phyloP scores from a whole-genome alignment of 371 early-diverging fungal genomes.

The Mucor indicus region DNA sequence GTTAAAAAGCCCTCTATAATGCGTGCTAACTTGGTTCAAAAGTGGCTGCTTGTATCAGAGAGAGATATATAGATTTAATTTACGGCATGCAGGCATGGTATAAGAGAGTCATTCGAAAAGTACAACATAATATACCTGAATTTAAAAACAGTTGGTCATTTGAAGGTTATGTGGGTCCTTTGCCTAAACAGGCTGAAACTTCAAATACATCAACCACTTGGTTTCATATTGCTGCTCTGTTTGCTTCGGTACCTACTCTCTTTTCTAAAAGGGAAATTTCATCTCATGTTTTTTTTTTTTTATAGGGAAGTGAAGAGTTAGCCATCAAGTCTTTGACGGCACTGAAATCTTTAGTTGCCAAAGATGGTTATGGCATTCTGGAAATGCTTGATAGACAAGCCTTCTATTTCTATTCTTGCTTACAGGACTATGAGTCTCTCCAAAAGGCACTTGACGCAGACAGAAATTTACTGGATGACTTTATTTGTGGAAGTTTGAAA shows the following conservation, averaged over 20 bases:
- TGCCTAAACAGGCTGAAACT: background rate
- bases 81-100: slow-evolving; percentile 43
- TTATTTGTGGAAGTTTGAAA: slow-evolving; percentile 16
- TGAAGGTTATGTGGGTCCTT: slow-evolving; percentile 29
- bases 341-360: slow-evolving; percentile 2
- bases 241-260: slow-evolving; percentile 24
- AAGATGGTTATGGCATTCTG: slow-evolving; percentile 27
- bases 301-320: slow-evolving; percentile 30
- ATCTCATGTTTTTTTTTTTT: background rate
- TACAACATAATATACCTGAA: slow-evolving; percentile 5
- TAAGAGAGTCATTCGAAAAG: slow-evolving; percentile 20
- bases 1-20: background rate
- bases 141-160: slow-evolving; percentile 27
- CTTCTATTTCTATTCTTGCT: slow-evolving; percentile 27
- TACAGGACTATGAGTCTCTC: slow-evolving; percentile 32
- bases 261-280: background rate
- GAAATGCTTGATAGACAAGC: slow-evolving; percentile 30
- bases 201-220: slow-evolving; percentile 14
- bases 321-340: slow-evolving; percentile 24
- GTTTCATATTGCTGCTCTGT: slow-evolving; percentile 35
- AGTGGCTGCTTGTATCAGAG: slow-evolving; percentile 32
- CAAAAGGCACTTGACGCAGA: slow-evolving; percentile 6
- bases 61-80: slow-evolving; percentile 31
- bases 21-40: background rate
- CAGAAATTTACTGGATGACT: slow-evolving; percentile 14